Base-by-base conservation (phyloP, 495 filamentous ascomycete species). In the Polyplosphaeria fusca region DNA sequence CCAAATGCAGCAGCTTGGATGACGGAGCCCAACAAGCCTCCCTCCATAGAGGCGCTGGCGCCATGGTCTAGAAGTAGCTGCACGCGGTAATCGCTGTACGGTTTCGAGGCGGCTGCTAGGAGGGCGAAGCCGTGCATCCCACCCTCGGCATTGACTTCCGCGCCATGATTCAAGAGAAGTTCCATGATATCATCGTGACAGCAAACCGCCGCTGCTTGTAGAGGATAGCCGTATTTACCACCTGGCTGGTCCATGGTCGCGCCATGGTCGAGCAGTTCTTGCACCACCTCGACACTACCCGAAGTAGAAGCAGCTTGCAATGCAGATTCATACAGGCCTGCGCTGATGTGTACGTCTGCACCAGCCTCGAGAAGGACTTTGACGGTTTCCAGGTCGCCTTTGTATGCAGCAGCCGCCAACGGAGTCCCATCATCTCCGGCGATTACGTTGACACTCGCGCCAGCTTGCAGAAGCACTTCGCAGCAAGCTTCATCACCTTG, bases 1-100 rank as follows among this genome's bases (percentile, higher is more conserved):
- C 47, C 42, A 7, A 57, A 49, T 50, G 66, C 69, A 13, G 74
- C 73, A 4, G 65, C 63, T 40, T 71, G 72, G 24, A 74, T 61
- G 2, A 68, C 68, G 4, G 39, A 32, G 25, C 56, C 56, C 5
- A 60, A 23, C 1, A 57, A 27, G 1, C 47, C 46, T 3, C 47
- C 56, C 11, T 53, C 48, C n/a, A 46, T 19, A 12, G 25, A 13
- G 39, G 27, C 26, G 7, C 13, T 41, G 5, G 56, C 56, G 2
- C 49, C 48, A 28, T 54, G 48, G n/a, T 47, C 40, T 2, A 60
- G 40, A 1, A 60, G 49, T 4, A 50, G 22, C 12, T 50, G 14
- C 3, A 57, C 45, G 26, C 22, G 5, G 1, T 39, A 14, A 7
- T 38, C 45, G n/a, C 45, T 48, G 22, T 22, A 32, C 20, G 20